Evolutionary conservation across 2,329 filamentous ascomycete species (phyloP).

Genomic region (Phaeosphaeriaceae sp.): DNA sequence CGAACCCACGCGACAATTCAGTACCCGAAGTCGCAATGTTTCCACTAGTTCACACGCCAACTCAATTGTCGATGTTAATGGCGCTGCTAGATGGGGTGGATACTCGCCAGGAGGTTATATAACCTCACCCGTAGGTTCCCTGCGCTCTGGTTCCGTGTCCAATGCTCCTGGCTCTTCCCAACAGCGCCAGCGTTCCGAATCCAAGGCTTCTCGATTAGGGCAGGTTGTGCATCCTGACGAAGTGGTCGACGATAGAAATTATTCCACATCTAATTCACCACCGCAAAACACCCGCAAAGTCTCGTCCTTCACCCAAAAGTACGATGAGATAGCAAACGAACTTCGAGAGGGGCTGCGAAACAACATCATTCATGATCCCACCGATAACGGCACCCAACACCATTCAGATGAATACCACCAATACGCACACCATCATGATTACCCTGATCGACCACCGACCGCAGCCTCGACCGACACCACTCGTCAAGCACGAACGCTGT

Average conservation of each 20-base stretch:
- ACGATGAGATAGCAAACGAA: conserved; percentile 46
- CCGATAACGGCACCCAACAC: conserved; percentile 13
- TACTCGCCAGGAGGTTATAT: conserved; percentile 73
- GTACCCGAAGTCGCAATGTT: conserved; percentile 47
- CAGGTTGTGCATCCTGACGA: conserved; percentile 50
- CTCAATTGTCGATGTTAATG: conserved; percentile 75
- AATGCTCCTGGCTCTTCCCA: conserved; percentile 35
- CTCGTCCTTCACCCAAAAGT: conserved; percentile 46
- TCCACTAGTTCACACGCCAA: conserved; percentile 54
- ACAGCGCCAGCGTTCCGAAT: conserved; percentile 48
- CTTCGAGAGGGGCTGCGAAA: conserved; percentile 40
- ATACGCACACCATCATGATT: conserved; percentile 25
- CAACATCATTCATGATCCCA: conserved; percentile 18
- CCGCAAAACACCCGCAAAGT: conserved; percentile 35
- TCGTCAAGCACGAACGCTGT: conserved; percentile 70
- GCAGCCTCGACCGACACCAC: conserved; percentile 66
- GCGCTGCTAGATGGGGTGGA: conserved; percentile 69
- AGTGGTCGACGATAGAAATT: conserved; percentile 23
- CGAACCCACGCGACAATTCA: conserved; percentile 31
- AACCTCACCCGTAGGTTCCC: conserved; percentile 69
- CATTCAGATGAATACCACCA: conserved; percentile 9
- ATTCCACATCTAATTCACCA: conserved; percentile 19
- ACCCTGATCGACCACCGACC: conserved; percentile 57
- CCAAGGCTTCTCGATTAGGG: conserved; percentile 50
- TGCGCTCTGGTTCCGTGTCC: conserved; percentile 58